Conservation (phyloP, 768 basidiomycete species). For the Stropharia rugosoannulata region DNA sequence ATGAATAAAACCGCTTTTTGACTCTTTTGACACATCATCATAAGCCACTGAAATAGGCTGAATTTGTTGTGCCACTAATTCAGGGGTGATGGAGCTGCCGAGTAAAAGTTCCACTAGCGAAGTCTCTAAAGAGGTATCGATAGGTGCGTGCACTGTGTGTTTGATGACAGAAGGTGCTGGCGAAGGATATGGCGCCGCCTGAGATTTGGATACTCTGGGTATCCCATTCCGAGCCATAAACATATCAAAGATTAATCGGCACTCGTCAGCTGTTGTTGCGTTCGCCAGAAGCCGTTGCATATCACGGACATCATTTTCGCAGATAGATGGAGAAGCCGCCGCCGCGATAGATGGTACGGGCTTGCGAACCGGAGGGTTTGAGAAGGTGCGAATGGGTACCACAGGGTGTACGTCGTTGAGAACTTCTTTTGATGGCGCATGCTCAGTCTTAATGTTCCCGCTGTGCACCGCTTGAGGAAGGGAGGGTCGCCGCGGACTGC, state of each 20-base stretch:
- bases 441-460: conserved; percentile 9
- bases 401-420: conserved; percentile 15
- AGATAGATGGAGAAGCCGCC: conserved; percentile 15
- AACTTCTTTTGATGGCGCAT: conserved; percentile 9
- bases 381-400: conserved; percentile 17
- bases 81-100: conserved; percentile 15
- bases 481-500: conserved; percentile 4
- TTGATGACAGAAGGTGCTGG: conserved; percentile 34
- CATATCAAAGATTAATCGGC: conserved; percentile 82
- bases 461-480: conserved; percentile 16
- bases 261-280: conserved; percentile 79
- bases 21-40: conserved; percentile 10
- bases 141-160: conserved; percentile 12
- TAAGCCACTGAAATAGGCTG: not conserved
- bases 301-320: conserved; percentile 52
- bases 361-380: conserved; percentile 21
- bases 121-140: conserved; percentile 41
- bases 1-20: not conserved
- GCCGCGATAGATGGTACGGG: conserved; percentile 18
- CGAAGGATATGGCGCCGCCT: conserved; percentile 30
- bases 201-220: conserved; percentile 27
- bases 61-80: conserved; percentile 8
- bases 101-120: conserved; percentile 44
- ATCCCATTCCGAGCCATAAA: conserved; percentile 67
- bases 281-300: conserved; percentile 65